phyloP scores from a whole-genome alignment of 139 green algal genomes.

The Tetradesmus lagerheimii region DNA sequence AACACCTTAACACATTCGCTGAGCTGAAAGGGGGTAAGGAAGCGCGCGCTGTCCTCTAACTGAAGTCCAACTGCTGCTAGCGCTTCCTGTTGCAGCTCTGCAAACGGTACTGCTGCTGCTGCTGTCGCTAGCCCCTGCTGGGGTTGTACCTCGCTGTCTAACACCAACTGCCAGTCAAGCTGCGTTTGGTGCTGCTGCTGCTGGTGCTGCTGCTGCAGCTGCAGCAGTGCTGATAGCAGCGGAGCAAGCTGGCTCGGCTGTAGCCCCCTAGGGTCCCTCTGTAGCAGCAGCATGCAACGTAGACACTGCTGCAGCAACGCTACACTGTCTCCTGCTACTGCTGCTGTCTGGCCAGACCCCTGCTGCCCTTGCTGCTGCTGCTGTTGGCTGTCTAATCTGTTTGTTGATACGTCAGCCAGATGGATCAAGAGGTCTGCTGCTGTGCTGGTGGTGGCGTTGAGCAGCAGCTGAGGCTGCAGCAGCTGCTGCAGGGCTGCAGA shows the following conservation, averaged over 20 bases:
- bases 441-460: background rate
- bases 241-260: constrained; percentile 5
- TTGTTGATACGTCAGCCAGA: background rate
- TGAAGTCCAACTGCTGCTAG: constrained; percentile 29
- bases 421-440: background rate
- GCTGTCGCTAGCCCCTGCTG: background rate
- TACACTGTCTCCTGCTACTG: background rate
- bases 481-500: constrained; percentile 14
- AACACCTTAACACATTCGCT: constrained; percentile 5
- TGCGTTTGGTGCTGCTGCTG: constrained; percentile 4
- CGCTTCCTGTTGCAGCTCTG: background rate
- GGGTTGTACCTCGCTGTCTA: background rate
- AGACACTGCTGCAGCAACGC: constrained; percentile 25
- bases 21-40: background rate
- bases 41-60: constrained; percentile 18
- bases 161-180: background rate
- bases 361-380: constrained; percentile 4
- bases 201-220: constrained; percentile 38
- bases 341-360: background rate
- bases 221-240: background rate
- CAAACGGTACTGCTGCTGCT: background rate
- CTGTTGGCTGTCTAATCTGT: background rate
- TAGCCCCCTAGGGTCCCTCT: background rate
- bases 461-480: constrained; percentile 6
- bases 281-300: background rate